Evolutionary conservation across 2,329 filamentous ascomycete genomes (phyloP), one percentile per base, ranked within the genome.

Genomic region (Zasmidium citrigriseum): DNA sequence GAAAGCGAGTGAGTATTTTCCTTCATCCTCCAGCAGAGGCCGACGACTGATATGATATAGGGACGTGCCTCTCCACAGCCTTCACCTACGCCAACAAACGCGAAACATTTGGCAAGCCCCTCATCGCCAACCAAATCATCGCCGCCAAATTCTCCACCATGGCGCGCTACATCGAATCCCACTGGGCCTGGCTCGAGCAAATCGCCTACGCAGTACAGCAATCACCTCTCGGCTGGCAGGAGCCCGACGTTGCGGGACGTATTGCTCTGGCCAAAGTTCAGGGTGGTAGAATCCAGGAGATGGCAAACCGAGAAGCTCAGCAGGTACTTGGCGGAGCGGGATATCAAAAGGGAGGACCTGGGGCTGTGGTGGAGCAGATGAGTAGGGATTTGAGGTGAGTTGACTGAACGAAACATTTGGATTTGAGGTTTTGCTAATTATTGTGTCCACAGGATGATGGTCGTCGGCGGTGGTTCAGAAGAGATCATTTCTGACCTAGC

Each of bases 301-400:
- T 80, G 66, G 80, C 78, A 46, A 78, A 78, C 49, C 75, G 82
- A 14, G 82, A 84, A 62, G 81, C 82, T 2, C 82, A 84, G 69
- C 82, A 85, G 67, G 76, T 84, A 14, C 72, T 84, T 65, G 81
- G 81, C 9, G 81, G 81, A 0, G 75, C 79, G 3, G 80, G 81
- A 2, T 84, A 83, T 69, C 78, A 81, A 46, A 78, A 75, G 61
- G 86, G 69, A 9, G 81, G 81, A 0, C 79, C 77, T 44, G 81
- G 81, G 2, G 80, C 73, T 29, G 75, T 76, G 1, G 77, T 84
- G 44, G 82, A 84, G 67, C 80, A 82, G 62, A 82, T 83, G 53
- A 80, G 77, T 55, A 74, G 81, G 25, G 81, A 83, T 71, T 73
- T 80, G 34, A 73, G n/a, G n/a, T n/a, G n/a, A n/a, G n/a, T n/a